Base-by-base conservation (phyloP, 1,139 yeast species). In the Schwanniomyces etchellsii region DNA sequence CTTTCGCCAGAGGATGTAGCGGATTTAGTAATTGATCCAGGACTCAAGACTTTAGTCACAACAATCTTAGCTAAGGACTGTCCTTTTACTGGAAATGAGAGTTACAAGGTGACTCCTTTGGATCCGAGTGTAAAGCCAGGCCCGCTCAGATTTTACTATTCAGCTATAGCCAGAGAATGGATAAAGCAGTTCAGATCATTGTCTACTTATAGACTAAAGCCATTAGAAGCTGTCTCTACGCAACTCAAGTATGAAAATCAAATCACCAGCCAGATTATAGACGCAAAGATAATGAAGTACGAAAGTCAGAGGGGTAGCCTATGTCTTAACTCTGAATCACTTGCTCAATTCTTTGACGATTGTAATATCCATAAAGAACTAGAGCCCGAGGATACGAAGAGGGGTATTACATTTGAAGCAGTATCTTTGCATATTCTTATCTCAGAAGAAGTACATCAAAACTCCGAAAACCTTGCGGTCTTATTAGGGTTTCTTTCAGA, bases 1-100 rank as follows among this genome's bases (percentile, higher is more conserved):
- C 39, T 50, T 14, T 46, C 52, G 28, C 73, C 74, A 2, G 57
- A 57, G 28, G 48, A 50, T 16, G 49, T 60, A 6, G 57, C 61
- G 3, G 71, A 65, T 35, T 36, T 61, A 13, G 38, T 60, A n/a
- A 40, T 56, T 2, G 45, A 43, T 10, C 56, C 61, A 1, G 40
- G 35, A 2, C 35, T 44, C 23, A 60, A 50, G 28, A 70, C 66
- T 32, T 35, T 53, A 5, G 36, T 64, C 32, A 43, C 52, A 9
- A 47, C 70, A 1, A 37, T 56, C 2, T 47, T 65, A 26, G 49
- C 67, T 1, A 39, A 42, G 21, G 45, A 55, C 12, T 53, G 57
- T 4, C 50, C 59, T 3, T 40, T 62, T 14, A 42, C 51, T 21
- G 70, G 69, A 3, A 55, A 54, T 27, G 11, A 40, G 1, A 30